Evolutionary conservation across 306 rosid species (phyloP), one percentile per base, ranked within the genome.

Genomic region (Ormosia semicastrata): DNA sequence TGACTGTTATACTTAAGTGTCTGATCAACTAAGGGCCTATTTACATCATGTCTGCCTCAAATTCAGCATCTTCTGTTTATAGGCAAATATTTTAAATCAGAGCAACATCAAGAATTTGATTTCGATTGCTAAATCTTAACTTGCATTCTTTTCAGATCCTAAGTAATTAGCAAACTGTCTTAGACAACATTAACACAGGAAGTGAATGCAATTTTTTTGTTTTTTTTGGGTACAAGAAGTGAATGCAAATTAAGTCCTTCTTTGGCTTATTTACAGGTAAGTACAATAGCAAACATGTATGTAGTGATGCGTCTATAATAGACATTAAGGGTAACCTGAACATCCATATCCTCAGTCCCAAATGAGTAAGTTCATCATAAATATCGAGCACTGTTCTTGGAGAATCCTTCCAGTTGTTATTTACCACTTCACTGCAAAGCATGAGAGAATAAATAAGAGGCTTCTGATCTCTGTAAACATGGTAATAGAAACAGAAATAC

Each of bases 261-360:
- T 9, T 32, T 5, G 49, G 32, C 46, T 17, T 3, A 63, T 37
- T 57, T 59, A 18, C 33, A 6, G 6, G 43, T 53, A 63, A 17
- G 44, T 39, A 57, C 17, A 69, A 71, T 40, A 33, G 29, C 66
- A 47, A n/a, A 44, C 62, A 17, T 30, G 17, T 24, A 64, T 18
- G 43, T 33, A 57, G 41, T 57, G 39, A 43, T 46, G 52, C 52
- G 9, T 11, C 15, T 32, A 7, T 44, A 44, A 43, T 59, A 18
- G 70, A 60, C 34, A 41, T 50, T 15, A 71, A 65, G 71, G 76
- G 78, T 58, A 86, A 95, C 98, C 98, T 95, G 98, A 91, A 93
- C 39, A 90, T 76, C 98, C 98, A 95, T 81, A 93, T 89, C 44
- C 92, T 91, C 75, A 95, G 84, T 56, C 98, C 98, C 4, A 81